These are phyloP conservation scores for Paxillus involutus DNA, from an alignment of 768 basidiomycete species.

Conservation along the genomic window DNA sequence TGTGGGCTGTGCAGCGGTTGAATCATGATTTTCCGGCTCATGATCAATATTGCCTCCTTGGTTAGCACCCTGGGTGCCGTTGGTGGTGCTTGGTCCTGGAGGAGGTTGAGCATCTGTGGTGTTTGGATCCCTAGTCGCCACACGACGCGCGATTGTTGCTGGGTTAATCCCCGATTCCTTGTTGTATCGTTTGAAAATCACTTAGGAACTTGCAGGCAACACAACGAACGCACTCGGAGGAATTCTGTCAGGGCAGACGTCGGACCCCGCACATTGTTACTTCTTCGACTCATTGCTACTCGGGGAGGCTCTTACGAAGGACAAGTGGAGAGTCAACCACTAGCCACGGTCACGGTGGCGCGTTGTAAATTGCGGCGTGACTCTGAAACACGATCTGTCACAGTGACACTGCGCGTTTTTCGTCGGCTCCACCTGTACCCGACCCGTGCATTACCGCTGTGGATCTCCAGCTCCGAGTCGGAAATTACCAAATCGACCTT, in stretches of 20 bases:
- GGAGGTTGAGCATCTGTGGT: conserved; percentile 36
- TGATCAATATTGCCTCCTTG: conserved; percentile 8
- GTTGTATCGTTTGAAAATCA: conserved; percentile 14
- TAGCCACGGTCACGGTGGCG: not conserved
- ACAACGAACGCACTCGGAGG: conserved; percentile 51
- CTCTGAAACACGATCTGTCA: conserved; percentile 15
- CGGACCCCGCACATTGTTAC: conserved; percentile 74
- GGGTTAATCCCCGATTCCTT: conserved; percentile 56
- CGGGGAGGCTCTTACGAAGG: not conserved
- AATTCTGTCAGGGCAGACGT: conserved; percentile 84
- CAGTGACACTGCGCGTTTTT: conserved; percentile 3
- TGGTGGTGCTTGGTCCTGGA: conserved; percentile 43
- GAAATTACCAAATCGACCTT: too few relatives aligned
- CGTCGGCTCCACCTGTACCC: too few relatives aligned
- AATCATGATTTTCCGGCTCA: conserved; percentile 16
- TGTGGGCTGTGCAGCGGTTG: conserved; percentile 1
- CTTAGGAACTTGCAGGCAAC: conserved; percentile 13
- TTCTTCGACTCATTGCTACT: conserved; percentile 26
- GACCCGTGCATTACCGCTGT: too few relatives aligned
- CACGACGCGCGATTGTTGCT: conserved; percentile 39
- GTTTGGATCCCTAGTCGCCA: conserved; percentile 27
- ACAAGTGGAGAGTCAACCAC: not conserved
- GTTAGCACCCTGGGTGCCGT: conserved; percentile 3
- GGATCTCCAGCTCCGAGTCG: too few relatives aligned
- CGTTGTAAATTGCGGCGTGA: conserved; percentile 12